Conservation (phyloP, 495 filamentous ascomycete species). For the Cetradonia linearis region DNA sequence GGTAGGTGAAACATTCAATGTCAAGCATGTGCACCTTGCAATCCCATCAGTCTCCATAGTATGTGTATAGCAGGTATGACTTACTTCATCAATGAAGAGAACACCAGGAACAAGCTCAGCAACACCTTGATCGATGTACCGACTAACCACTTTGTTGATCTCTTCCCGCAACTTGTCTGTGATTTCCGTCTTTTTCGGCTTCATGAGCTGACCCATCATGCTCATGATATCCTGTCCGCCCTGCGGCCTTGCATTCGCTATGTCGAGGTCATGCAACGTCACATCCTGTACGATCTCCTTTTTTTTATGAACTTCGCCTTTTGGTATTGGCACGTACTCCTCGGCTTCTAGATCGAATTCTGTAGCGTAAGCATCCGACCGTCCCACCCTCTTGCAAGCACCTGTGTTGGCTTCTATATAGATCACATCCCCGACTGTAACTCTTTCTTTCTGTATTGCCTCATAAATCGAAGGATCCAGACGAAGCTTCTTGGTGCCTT, state of each 20-base stretch:
- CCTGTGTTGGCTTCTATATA: slow-evolving; percentile 99
- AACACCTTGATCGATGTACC: slow-evolving; percentile 97
- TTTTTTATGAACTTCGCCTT: slow-evolving; percentile 98
- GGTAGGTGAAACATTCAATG: slow-evolving; percentile 96
- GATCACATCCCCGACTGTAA: slow-evolving; percentile 91
- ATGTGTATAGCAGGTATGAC: slow-evolving; percentile 17
- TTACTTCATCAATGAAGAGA: slow-evolving; percentile 94
- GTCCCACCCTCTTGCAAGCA: slow-evolving; percentile 88
- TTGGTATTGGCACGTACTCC: slow-evolving; percentile 96
- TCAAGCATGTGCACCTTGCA: slow-evolving; percentile 93
- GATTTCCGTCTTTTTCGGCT: slow-evolving; percentile 97
- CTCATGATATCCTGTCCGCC: slow-evolving; percentile 99
- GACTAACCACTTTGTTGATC: slow-evolving; percentile 97
- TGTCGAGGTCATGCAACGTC: slow-evolving; percentile 89
- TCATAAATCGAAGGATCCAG: slow-evolving; percentile 97
- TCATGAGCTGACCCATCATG: slow-evolving; percentile 99
- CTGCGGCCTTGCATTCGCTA: slow-evolving; percentile 88
- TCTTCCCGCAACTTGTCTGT: slow-evolving; percentile 90
- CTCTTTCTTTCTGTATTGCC: slow-evolving; percentile 94
- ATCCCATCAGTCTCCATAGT: slow-evolving; percentile 7
- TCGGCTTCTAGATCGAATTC: slow-evolving; percentile 98
- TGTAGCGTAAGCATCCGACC: slow-evolving; percentile 91
- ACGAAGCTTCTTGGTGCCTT: slow-evolving; percentile 92
- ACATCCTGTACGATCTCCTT: slow-evolving; percentile 99
- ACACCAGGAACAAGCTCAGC: slow-evolving; percentile 95